phyloP scores from a whole-genome alignment of 2,329 filamentous ascomycete species.

The Fusarium clavum region DNA sequence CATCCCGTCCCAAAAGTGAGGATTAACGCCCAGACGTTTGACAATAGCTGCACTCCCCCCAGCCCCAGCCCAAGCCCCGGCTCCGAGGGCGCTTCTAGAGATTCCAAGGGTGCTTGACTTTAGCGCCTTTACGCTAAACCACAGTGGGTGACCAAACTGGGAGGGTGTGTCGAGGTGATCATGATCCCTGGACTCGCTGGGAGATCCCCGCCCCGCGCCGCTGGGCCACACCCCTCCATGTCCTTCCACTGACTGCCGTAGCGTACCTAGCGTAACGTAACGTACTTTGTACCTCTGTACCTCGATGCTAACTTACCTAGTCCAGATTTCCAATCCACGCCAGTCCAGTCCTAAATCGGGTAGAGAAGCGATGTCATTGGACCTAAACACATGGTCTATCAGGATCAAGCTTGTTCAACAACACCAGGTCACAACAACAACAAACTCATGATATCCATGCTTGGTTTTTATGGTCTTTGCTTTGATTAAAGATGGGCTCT shows the following conservation, averaged over 20 bases:
- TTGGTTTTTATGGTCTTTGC: constrained; percentile 22
- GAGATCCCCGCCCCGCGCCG: constrained; percentile 35
- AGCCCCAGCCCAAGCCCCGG: neutral
- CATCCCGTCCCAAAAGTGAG: constrained; percentile 26
- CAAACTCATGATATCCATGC: constrained; percentile 16
- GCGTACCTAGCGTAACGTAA: neutral
- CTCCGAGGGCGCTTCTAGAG: constrained; percentile 13
- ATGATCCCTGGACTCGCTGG: constrained; percentile 12
- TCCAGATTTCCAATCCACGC: neutral
- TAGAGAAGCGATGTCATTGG: constrained; percentile 7
- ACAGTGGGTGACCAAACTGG: neutral
- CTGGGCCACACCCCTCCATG: constrained; percentile 6
- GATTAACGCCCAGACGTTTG: constrained; percentile 28
- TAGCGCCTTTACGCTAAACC: constrained; percentile 18
- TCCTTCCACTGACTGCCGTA: constrained; percentile 26
- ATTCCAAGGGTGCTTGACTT: constrained; percentile 7
- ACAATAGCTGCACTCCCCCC: constrained; percentile 19
- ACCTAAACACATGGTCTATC: constrained; percentile 11
- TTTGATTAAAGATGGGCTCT: constrained; percentile 21
- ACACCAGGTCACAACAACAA: neutral
- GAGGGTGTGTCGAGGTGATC: neutral
- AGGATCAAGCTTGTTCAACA: constrained; percentile 33
- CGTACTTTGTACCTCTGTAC: neutral
- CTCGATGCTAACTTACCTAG: neutral
- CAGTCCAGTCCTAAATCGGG: constrained; percentile 25